These are phyloP conservation scores for Pythium brachiatum DNA, from an alignment of 352 stramenopile genomes.

Conservation along the genomic window DNA sequence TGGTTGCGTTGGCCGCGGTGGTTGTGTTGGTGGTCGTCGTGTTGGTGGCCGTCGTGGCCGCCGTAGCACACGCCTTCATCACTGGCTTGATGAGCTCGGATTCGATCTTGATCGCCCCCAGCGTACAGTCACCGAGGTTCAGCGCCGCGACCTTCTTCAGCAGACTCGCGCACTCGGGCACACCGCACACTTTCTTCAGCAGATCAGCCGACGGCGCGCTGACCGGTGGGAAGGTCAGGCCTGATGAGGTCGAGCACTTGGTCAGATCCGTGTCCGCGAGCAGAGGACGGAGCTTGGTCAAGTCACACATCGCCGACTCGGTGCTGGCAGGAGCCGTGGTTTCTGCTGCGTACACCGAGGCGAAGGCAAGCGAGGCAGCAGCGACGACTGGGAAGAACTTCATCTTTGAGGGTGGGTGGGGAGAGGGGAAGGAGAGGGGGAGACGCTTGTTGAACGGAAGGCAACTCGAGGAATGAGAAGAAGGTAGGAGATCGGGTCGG, in stretches of 20 bases:
- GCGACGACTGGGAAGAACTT: constrained; percentile 1
- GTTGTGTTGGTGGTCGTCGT: neutral
- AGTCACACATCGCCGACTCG: neutral
- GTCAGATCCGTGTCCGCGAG: constrained; percentile 13
- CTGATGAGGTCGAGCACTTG: constrained; percentile 12
- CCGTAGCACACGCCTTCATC: constrained; percentile 5
- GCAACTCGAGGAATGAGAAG: constrained; percentile 8
- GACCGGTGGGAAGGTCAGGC: constrained; percentile 16
- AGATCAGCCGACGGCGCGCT: neutral
- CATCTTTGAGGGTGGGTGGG: neutral
- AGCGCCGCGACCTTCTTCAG: constrained; percentile 15
- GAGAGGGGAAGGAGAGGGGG: neutral
- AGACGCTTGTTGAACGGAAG: neutral
- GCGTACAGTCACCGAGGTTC: constrained; percentile 29
- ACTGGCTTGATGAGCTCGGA: constrained; percentile 26
- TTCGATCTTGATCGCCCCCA: constrained; percentile 21
- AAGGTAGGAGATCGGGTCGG: neutral
- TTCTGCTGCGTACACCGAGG: neutral
- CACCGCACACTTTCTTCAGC: neutral
- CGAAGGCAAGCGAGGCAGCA: neutral
- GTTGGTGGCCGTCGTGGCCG: neutral
- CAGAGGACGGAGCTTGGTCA: constrained; percentile 6
- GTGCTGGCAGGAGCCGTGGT: neutral
- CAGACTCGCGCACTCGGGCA: neutral
- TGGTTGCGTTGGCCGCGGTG: neutral